Percentiles rank a stretch among this genome's conserved stretches.
phyloP scores from a whole-genome alignment of 352 stramenopile species.

The Phytophthora brassicae region DNA sequence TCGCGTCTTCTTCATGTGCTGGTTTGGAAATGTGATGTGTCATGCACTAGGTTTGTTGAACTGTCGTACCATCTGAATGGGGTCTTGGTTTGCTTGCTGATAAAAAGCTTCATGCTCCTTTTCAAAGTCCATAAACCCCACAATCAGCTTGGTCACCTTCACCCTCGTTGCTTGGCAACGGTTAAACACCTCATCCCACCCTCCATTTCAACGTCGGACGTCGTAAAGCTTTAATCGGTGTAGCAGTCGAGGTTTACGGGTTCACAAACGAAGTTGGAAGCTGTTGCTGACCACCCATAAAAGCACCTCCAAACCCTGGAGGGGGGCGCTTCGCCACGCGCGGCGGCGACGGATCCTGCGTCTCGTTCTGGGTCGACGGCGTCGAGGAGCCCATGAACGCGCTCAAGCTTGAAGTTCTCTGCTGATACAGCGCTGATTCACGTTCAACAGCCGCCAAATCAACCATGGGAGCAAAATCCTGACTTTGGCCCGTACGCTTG shows the following conservation, averaged over 20 bases:
- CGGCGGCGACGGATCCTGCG: slow-evolving; percentile 27
- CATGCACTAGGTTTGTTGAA: slow-evolving; percentile 4
- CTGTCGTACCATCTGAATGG: not conserved
- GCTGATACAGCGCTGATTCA: slow-evolving; percentile 67
- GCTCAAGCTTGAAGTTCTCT: slow-evolving; percentile 74
- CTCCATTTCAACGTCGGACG: slow-evolving; percentile 1
- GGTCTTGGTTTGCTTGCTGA: not conserved
- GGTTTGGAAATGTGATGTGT: slow-evolving; percentile 10
- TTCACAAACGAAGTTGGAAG: slow-evolving; percentile 70
- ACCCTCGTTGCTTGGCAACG: not conserved
- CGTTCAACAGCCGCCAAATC: slow-evolving; percentile 75
- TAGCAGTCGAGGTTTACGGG: slow-evolving; percentile 32
- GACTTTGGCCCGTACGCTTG: slow-evolving; percentile 11
- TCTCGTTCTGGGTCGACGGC: slow-evolving; percentile 25
- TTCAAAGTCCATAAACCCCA: not conserved
- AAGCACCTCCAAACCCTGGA: slow-evolving; percentile 39
- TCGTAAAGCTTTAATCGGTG: slow-evolving; percentile 4
- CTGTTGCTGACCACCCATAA: slow-evolving; percentile 19
- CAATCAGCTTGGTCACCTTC: slow-evolving; percentile 10
- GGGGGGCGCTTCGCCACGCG: slow-evolving; percentile 39
- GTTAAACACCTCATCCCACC: not conserved
- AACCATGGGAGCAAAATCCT: slow-evolving; percentile 51
- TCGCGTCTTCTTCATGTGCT: slow-evolving; percentile 14
- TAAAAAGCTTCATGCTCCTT: not conserved
- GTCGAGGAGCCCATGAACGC: slow-evolving; percentile 49